Evolutionary conservation across 305 asterid genomes (phyloP).

Genomic region (Fraxinus albicans): DNA sequence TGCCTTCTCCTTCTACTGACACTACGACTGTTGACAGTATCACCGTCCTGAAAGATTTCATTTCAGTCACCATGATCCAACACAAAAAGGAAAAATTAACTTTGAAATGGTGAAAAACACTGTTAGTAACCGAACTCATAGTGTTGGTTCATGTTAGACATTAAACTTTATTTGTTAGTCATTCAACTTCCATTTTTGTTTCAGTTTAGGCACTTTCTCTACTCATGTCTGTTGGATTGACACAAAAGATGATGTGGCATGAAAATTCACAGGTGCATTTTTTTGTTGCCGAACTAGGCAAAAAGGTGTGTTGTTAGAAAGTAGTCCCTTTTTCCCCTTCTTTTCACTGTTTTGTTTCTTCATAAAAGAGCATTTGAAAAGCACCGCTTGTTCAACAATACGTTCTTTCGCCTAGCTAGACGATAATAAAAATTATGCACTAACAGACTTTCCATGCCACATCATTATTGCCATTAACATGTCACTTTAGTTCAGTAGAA

Average conservation of each 20-base stretch:
- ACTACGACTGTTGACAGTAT: conserved; percentile 35
- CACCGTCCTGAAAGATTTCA: conserved; percentile 37
- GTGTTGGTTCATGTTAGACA: neutral
- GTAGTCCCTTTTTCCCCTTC: neutral
- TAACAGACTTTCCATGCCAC: neutral
- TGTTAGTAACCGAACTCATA: neutral
- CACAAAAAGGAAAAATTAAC: neutral
- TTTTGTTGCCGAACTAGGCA: neutral
- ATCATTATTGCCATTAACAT: neutral
- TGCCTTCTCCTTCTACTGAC: conserved; percentile 44
- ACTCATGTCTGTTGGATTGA: neutral
- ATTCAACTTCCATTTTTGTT: neutral
- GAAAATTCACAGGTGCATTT: neutral
- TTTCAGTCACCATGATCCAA: neutral
- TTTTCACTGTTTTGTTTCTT: neutral
- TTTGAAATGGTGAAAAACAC: neutral
- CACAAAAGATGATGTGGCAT: neutral
- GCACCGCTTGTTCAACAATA: neutral
- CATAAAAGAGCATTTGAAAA: neutral
- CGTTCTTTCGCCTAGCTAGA: neutral
- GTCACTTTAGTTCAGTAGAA: neutral
- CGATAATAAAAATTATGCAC: neutral
- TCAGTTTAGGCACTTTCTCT: neutral
- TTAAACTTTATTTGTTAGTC: neutral
- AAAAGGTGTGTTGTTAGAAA: neutral